phyloP scores from a whole-genome alignment of 176 grass and related monocot genomes.

The Raddia guianensis region DNA sequence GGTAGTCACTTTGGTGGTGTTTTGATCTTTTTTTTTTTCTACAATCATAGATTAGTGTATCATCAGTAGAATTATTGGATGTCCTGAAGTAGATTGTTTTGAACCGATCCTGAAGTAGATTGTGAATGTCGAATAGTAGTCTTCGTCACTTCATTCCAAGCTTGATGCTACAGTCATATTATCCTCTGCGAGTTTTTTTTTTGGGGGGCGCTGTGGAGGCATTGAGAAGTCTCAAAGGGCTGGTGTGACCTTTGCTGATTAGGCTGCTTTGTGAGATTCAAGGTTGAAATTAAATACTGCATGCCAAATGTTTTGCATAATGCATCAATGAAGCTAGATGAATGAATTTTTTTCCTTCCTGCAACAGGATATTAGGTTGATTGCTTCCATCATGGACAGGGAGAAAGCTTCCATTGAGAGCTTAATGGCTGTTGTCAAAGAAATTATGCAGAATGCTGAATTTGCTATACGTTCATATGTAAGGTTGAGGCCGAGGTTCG shows the following conservation, averaged over 20 bases:
- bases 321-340: conserved; percentile 9
- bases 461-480: conserved; percentile 65
- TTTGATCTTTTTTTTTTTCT: not conserved
- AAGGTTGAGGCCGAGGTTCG: conserved; percentile 57
- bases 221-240: conserved; percentile 13
- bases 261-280: not conserved
- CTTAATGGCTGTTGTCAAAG: conserved; percentile 49
- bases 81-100: not conserved
- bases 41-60: not conserved
- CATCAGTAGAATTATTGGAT: not conserved
- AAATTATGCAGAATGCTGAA: conserved; percentile 60
- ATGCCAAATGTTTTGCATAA: conserved; percentile 14
- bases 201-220: not conserved
- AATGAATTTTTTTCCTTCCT: conserved; percentile 24
- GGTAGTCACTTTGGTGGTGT: not conserved
- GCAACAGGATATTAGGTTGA: conserved; percentile 58
- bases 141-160: not conserved
- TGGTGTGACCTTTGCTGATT: not conserved
- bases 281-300: not conserved
- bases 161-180: not conserved
- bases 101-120: not conserved
- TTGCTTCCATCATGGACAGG: conserved; percentile 59
- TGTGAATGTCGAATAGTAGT: not conserved
- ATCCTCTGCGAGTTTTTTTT: not conserved
- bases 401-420: conserved; percentile 61